Percentiles rank a stretch among this genome's conserved stretches.
Evolutionary conservation across 768 basidiomycete genomes (phyloP).

Genomic region (Candolleomyces efflorescens): DNA sequence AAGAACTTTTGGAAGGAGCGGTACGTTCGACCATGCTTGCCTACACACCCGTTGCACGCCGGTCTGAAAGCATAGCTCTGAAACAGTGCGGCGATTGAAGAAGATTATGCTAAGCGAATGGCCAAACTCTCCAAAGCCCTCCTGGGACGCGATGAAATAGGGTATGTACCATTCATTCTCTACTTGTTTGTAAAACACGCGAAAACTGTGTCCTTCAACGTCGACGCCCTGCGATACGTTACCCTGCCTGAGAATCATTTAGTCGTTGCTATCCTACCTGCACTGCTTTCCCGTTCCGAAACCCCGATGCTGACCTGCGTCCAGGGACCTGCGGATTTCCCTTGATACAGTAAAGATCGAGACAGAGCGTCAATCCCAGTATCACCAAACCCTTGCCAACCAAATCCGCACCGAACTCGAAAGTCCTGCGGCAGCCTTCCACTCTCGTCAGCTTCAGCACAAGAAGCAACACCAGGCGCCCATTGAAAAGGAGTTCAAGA

Average conservation of each 20-base stretch:
- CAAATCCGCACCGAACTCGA: conserved; percentile 79
- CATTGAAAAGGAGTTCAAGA: conserved; percentile 90
- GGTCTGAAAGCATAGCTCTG: too few relatives aligned
- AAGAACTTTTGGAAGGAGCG: conserved; percentile 90
- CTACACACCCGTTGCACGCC: conserved; percentile 7
- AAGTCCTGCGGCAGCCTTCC: conserved; percentile 53
- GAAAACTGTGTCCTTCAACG: not conserved
- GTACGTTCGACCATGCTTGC: conserved; percentile 38
- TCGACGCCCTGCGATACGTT: too few relatives aligned
- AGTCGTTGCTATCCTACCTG: conserved; percentile 1
- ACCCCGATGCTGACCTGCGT: conserved; percentile 16
- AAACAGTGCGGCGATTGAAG: conserved; percentile 80
- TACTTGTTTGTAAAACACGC: not conserved
- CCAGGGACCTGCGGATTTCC: conserved; percentile 76
- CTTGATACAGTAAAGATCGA: conserved; percentile 78
- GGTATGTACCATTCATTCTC: conserved; percentile 49
- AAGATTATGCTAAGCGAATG: conserved; percentile 89
- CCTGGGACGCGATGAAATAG: conserved; percentile 89
- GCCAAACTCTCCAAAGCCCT: conserved; percentile 70
- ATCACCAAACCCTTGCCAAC: conserved; percentile 68
- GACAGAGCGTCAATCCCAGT: conserved; percentile 76
- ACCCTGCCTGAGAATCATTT: not conserved
- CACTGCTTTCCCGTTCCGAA: conserved; percentile 2
- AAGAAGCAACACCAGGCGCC: conserved; percentile 67
- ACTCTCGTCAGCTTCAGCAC: conserved; percentile 61